Base-by-base conservation (phyloP, 345 rosid species). In the Cardamine chenopodiifolia region DNA sequence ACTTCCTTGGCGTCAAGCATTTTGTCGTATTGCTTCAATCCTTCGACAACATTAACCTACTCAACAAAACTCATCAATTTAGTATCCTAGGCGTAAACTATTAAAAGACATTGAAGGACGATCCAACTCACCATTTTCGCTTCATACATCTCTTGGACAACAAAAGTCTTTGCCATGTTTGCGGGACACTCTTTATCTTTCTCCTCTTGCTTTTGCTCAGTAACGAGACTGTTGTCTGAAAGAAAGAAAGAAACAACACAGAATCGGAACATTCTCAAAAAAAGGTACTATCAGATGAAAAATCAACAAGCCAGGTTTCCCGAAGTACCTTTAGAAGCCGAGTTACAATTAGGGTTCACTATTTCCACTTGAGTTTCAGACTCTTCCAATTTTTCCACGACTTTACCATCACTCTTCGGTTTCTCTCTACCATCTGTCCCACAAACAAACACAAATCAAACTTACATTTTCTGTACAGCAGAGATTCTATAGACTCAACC, bases 1-100 rank as follows among this genome's bases (percentile, higher is more conserved):
- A 90, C 88, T 78, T 92, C 91, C 28, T 71, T 75, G 22, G 84
- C 79, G 37, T 83, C 87, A 66, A 84, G 62, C 70, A 89, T 78
- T 48, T 81, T 77, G 37, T 87, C 99, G 40, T 89, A 88, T 70
- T 90, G 63, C 83, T 87, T 86, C 72, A 95, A 76, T 80, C 98
- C 99, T 71, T 95, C 99, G 37, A 88, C 99, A 68, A 88, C 94
- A 74, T 95, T 92, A 50, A 95, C 94, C 99, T 95, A 74, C 54
- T 56, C 71, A 61, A 52, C 56, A 74, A 14, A 45, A 18, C 47
- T 15, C 18, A 62, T 34, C 10, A 71, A 23, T 48, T 35, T 11
- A 48, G 45, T 44, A 23, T 62, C 17, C 3, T 4, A 39, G 62
- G 25, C 45, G 4, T 31, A 39, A 47, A 68, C 35, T 57, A 32